Percentiles rank a stretch among this genome's conserved stretches.
These are phyloP conservation scores for Trichocomaceae sp. DNA, from an alignment of 2,329 filamentous ascomycete genomes.

Conservation along the genomic window DNA sequence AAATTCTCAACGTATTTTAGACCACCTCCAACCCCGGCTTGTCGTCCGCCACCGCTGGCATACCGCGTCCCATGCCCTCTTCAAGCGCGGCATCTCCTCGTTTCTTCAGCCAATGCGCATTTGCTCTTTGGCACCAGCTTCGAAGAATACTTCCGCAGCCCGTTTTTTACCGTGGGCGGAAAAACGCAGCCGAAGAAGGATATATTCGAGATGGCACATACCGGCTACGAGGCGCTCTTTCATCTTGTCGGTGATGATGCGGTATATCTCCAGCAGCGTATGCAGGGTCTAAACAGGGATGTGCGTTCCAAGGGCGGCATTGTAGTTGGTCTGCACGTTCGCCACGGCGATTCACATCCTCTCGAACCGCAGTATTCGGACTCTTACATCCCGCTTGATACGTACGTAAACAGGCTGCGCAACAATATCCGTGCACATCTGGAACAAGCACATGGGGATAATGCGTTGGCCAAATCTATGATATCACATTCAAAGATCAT, in stretches of 20 bases:
- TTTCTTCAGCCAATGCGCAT: constrained; percentile 61
- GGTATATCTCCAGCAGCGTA: constrained; percentile 56
- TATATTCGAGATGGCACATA: constrained; percentile 61
- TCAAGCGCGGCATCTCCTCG: constrained; percentile 65
- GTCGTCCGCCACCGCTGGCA: constrained; percentile 64
- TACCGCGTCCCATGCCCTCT: constrained; percentile 76
- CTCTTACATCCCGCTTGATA: constrained; percentile 68
- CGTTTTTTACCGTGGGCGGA: constrained; percentile 45
- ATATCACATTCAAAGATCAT: constrained; percentile 45
- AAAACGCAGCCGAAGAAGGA: constrained; percentile 51
- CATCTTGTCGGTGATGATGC: constrained; percentile 59
- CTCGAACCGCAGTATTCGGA: constrained; percentile 68
- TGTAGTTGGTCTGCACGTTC: constrained; percentile 67
- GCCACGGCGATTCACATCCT: constrained; percentile 72
- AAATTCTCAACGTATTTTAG: constrained; percentile 66
- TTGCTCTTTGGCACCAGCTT: constrained; percentile 59
- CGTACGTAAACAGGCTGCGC: constrained; percentile 57
- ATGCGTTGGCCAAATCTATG: constrained; percentile 24
- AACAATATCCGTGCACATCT: constrained; percentile 42
- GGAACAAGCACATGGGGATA: constrained; percentile 12
- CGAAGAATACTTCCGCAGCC: constrained; percentile 47
- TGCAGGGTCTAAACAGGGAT: constrained; percentile 48
- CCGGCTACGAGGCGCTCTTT: constrained; percentile 69
- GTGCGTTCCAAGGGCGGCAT: constrained; percentile 43
- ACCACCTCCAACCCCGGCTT: constrained; percentile 57